Evolutionary conservation across 139 green algal species (phyloP).

Genomic region (Haematococcus lacustris): DNA sequence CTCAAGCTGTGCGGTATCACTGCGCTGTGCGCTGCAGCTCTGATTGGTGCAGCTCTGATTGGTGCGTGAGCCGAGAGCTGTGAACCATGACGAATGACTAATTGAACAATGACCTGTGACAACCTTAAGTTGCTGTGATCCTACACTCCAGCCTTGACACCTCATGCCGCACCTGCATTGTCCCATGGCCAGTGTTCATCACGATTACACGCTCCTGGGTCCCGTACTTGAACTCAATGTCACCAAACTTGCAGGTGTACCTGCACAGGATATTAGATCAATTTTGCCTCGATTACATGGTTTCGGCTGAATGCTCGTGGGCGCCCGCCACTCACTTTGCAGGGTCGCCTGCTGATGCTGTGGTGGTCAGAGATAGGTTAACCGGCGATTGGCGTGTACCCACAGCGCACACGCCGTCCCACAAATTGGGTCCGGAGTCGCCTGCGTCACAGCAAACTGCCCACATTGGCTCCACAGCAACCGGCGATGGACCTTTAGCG

Average conservation of each 20-base stretch:
- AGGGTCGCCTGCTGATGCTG: constrained; percentile 1
- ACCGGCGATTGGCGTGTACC: constrained; percentile 41
- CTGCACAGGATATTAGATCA: background rate
- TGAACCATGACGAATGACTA: no score
- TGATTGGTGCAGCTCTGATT: no score
- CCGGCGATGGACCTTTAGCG: background rate
- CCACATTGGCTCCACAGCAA: background rate
- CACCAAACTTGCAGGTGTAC: constrained; percentile 22
- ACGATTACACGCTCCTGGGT: constrained; percentile 29
- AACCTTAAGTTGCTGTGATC: no score
- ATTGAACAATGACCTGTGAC: no score
- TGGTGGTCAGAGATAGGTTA: constrained; percentile 27
- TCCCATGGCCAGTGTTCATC: constrained; percentile 66
- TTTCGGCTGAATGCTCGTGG: background rate
- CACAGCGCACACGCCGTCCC: constrained; percentile 27
- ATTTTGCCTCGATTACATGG: background rate
- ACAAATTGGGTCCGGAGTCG: constrained; percentile 6
- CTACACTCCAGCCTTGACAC: no score
- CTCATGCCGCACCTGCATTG: constrained; percentile 66
- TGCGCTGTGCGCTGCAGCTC: no score
- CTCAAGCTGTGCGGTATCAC: no score
- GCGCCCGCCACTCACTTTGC: background rate
- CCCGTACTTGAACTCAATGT: constrained; percentile 33
- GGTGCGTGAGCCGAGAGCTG: no score
- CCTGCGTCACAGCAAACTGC: background rate